Base-by-base conservation (phyloP, 2,329 filamentous ascomycete species). In the Curvularia sp. region DNA sequence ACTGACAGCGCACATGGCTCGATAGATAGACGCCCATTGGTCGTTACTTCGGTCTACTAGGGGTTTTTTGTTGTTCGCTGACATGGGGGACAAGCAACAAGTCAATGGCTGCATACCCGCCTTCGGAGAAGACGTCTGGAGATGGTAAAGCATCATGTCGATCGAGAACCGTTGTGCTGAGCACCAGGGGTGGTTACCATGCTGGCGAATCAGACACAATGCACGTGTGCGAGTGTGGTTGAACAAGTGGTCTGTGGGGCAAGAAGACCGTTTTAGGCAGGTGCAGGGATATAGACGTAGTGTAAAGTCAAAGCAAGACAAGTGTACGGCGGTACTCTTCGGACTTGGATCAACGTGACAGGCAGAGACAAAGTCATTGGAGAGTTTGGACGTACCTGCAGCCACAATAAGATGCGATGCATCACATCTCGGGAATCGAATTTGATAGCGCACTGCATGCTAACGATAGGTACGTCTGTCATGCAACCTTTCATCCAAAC, bases 401-500 rank as follows among this genome's bases (percentile, higher is more conserved):
- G 45, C 36, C 57, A 52, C 49, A 12, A 25, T 9, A 42, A 43
- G 47, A 47, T n/a, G 21, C 13, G 23, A 45, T 28, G 48, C 21
- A 50, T 39, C 25, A 25, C 10, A 59, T 54, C 19, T 50, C 41
- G 42, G 42, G 42, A 39, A 55, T 49, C 25, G 52, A 42, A 39
- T 43, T 23, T 49, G 46, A 38, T 55, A 48, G 43, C n/a, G n/a
- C 19, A 38, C 36, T 45, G 28, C 43, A 41, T 32, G 18, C 39
- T 28, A 36, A 27, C 28, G 39, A 43, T 21, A 23, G 39, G 47
- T 39, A 30, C 43, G 45, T 36, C 43, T 34, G 43, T 43, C 15
- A 53, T 27, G 19, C 30, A 30, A 30, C 19, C 48, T 39, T 18
- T 70, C 58, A 74, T 19, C 70, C 71, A 47, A 65, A 73, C 15